Evolutionary conservation across 1,284 basidiomycete genomes (phyloP).

Genomic region (Sanghuangporus weigelae): DNA sequence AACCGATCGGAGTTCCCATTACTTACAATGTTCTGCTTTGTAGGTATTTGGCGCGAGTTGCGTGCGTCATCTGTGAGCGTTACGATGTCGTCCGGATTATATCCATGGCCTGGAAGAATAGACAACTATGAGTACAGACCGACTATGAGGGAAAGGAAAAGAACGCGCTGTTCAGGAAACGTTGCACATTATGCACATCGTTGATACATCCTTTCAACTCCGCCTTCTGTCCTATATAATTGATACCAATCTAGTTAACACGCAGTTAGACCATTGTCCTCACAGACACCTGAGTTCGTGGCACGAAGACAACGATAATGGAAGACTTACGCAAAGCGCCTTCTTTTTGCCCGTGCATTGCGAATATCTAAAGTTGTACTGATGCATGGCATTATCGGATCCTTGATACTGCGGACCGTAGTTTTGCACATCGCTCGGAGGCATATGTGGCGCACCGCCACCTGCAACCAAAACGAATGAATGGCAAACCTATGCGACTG

Average conservation of each 20-base stretch:
- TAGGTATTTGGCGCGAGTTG: constrained; percentile 65
- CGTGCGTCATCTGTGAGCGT: constrained; percentile 73
- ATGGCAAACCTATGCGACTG: not conserved
- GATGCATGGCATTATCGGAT: constrained; percentile 34
- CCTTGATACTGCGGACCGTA: constrained; percentile 63
- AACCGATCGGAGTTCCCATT: not conserved
- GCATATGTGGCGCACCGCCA: constrained; percentile 42
- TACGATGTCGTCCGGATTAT: constrained; percentile 81
- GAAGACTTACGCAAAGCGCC: constrained; percentile 61
- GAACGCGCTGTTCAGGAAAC: constrained; percentile 63
- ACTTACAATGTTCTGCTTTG: constrained; percentile 75
- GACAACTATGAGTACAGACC: not conserved
- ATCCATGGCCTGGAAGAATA: constrained; percentile 48
- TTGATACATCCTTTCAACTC: constrained; percentile 84
- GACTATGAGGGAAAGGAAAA: not conserved
- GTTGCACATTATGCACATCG: constrained; percentile 74
- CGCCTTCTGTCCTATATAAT: constrained; percentile 64
- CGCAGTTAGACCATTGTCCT: not conserved
- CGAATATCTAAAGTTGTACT: constrained; percentile 73
- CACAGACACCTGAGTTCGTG: not conserved
- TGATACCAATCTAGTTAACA: constrained; percentile 65
- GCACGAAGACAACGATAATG: not conserved
- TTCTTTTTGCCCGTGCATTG: constrained; percentile 79
- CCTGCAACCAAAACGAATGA: not conserved
- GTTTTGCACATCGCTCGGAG: constrained; percentile 58